These are phyloP conservation scores for Dendrocalamus sinicus DNA, from an alignment of 176 grass and related monocot genomes.

Conservation along the genomic window DNA sequence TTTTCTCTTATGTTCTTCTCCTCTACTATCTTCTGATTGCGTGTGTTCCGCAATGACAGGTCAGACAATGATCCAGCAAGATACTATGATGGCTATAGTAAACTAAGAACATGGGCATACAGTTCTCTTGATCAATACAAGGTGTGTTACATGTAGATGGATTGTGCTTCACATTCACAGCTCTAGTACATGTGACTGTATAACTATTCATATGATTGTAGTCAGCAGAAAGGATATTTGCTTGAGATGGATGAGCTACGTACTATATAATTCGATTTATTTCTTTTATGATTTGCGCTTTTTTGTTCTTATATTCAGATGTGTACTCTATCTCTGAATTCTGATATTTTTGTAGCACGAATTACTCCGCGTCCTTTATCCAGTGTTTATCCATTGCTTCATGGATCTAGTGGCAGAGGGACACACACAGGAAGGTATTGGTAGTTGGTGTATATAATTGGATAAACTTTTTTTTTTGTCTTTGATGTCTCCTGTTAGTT, in stretches of 20 bases:
- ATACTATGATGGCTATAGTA: slow-evolving; percentile 80
- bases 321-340: slow-evolving; percentile 35
- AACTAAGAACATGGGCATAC: slow-evolving; percentile 90
- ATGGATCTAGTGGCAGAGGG: slow-evolving; percentile 94
- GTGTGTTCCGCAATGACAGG: slow-evolving; percentile 48
- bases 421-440: slow-evolving; percentile 80
- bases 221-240: neutral
- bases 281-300: neutral
- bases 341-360: slow-evolving; percentile 69
- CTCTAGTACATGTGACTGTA: slow-evolving; percentile 24
- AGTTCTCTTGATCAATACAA: slow-evolving; percentile 96
- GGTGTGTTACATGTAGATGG: slow-evolving; percentile 54
- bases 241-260: neutral
- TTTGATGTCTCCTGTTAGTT: slow-evolving; percentile 33
- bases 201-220: slow-evolving; percentile 24
- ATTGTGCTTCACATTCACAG: slow-evolving; percentile 28
- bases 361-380: slow-evolving; percentile 84
- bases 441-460: slow-evolving; percentile 35
- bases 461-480: slow-evolving; percentile 23
- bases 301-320: slow-evolving; percentile 41
- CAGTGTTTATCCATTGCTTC: slow-evolving; percentile 93
- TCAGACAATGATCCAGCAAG: slow-evolving; percentile 65
- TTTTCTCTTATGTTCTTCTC: slow-evolving; percentile 1
- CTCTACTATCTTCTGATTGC: slow-evolving; percentile 26
- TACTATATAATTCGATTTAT: slow-evolving; percentile 11